phyloP scores from a whole-genome alignment of 1,139 yeast genomes.

The Hanseniaspora sp. region DNA sequence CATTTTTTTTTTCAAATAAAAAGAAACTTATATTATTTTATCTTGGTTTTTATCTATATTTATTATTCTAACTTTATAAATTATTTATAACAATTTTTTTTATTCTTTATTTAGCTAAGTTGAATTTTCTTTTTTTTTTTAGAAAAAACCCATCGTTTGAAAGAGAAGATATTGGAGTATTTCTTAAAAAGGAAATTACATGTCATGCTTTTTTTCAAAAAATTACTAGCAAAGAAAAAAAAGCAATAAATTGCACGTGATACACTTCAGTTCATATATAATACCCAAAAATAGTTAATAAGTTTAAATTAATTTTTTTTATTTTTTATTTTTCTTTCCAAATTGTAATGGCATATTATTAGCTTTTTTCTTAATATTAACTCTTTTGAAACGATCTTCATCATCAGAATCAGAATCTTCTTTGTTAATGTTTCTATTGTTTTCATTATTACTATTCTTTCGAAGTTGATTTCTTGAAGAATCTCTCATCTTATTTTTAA shows the following conservation, averaged over 20 bases:
- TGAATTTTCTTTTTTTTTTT: too few relatives aligned
- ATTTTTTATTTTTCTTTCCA: slow-evolving; percentile 16
- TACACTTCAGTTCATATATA: neutral
- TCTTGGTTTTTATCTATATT: neutral
- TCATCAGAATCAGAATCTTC: slow-evolving; percentile 12
- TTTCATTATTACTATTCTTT: neutral
- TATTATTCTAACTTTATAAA: neutral
- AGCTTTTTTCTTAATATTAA: slow-evolving; percentile 17
- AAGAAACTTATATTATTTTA: neutral
- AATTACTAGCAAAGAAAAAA: neutral
- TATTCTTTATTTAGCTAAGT: neutral
- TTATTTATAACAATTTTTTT: too few relatives aligned
- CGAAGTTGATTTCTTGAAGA: slow-evolving; percentile 19
- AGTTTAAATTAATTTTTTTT: neutral
- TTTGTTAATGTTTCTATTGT: neutral
- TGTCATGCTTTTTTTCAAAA: too few relatives aligned
- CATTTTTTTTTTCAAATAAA: slow-evolving; percentile 18
- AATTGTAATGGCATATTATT: slow-evolving; percentile 22
- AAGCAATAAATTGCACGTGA: neutral
- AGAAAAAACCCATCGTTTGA: too few relatives aligned
- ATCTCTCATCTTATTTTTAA: slow-evolving; percentile 28
- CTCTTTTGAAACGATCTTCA: slow-evolving; percentile 20
- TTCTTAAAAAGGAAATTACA: slow-evolving; percentile 3
- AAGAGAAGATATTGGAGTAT: neutral
- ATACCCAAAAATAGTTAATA: neutral